Conservation (phyloP, 805 yeast species). For the Myxozyma sirexii region DNA sequence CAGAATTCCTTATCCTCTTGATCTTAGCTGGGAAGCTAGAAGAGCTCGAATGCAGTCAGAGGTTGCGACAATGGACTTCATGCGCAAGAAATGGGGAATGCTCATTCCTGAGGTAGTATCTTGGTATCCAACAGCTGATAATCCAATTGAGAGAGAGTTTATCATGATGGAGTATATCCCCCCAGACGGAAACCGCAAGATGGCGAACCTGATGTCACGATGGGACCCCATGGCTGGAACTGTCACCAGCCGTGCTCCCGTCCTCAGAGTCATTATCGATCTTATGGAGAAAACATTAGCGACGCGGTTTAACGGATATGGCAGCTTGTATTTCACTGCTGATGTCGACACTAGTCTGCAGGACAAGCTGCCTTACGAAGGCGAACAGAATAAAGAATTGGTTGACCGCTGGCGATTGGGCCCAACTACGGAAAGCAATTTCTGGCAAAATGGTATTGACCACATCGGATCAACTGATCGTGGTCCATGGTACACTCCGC, state of each 20-base stretch:
- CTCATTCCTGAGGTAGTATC: constrained; percentile 74
- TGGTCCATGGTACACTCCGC: constrained; percentile 77
- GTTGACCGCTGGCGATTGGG: constrained; percentile 85
- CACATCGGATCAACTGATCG: constrained; percentile 52
- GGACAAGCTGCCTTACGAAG: constrained; percentile 55
- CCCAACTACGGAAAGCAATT: constrained; percentile 78
- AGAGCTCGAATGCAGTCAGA: constrained; percentile 71
- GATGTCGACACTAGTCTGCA: constrained; percentile 59
- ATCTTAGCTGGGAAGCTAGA: constrained; percentile 57
- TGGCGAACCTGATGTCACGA: constrained; percentile 81
- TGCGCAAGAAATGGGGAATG: constrained; percentile 61
- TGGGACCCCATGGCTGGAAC: constrained; percentile 77
- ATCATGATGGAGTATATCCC: constrained; percentile 72
- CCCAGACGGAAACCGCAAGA: constrained; percentile 36
- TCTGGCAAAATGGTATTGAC: constrained; percentile 67
- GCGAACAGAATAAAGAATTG: constrained; percentile 59
- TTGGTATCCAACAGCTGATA: constrained; percentile 64
- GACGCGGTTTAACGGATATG: constrained; percentile 68
- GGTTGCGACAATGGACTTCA: constrained; percentile 91
- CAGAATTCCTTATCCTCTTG: constrained; percentile 86
- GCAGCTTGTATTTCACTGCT: constrained; percentile 77
- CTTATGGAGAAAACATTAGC: constrained; percentile 59
- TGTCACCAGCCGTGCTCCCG: constrained; percentile 52
- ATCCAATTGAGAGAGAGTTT: constrained; percentile 72
- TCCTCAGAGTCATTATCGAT: constrained; percentile 72